Evolutionary conservation across 1,139 yeast genomes (phyloP).

Genomic region (Debaryomyces subglobosus): DNA sequence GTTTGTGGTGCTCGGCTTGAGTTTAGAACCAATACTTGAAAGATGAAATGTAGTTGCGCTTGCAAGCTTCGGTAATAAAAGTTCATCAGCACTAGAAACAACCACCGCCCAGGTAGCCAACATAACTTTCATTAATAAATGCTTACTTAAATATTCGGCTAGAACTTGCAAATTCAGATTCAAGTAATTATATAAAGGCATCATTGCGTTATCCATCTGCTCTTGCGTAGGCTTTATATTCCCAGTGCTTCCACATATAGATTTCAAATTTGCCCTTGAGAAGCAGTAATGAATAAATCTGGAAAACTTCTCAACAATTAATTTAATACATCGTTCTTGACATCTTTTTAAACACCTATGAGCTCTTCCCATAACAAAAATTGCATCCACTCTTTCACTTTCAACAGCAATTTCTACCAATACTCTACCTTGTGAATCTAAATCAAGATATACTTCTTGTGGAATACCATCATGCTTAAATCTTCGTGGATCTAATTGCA

Average conservation of each 20-base stretch:
- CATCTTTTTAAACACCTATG: slow-evolving; percentile 65
- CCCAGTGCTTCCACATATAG: slow-evolving; percentile 56
- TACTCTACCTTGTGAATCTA: slow-evolving; percentile 71
- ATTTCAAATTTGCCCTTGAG: slow-evolving; percentile 49
- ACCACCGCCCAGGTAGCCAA: slow-evolving; percentile 75
- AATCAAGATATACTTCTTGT: slow-evolving; percentile 59
- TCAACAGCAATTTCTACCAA: slow-evolving; percentile 72
- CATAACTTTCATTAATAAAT: slow-evolving; percentile 68
- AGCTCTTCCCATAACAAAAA: slow-evolving; percentile 78
- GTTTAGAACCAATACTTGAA: slow-evolving; percentile 25
- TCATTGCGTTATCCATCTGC: slow-evolving; percentile 67
- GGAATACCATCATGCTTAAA: slow-evolving; percentile 73
- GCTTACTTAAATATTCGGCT: slow-evolving; percentile 63
- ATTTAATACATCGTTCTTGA: slow-evolving; percentile 63
- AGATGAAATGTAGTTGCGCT: slow-evolving; percentile 51
- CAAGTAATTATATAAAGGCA: slow-evolving; percentile 75
- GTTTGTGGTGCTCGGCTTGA: slow-evolving; percentile 14
- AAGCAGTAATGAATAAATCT: slow-evolving; percentile 45
- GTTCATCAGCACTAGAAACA: slow-evolving; percentile 62
- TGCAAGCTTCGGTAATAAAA: slow-evolving; percentile 72
- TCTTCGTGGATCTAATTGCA: slow-evolving; percentile 65
- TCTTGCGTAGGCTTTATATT: slow-evolving; percentile 49
- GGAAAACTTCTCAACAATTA: slow-evolving; percentile 65
- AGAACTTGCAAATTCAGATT: slow-evolving; percentile 69
- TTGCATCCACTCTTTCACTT: slow-evolving; percentile 74